phyloP scores from a whole-genome alignment of 257 asterid genomes.

The Przewalskia tangutica region DNA sequence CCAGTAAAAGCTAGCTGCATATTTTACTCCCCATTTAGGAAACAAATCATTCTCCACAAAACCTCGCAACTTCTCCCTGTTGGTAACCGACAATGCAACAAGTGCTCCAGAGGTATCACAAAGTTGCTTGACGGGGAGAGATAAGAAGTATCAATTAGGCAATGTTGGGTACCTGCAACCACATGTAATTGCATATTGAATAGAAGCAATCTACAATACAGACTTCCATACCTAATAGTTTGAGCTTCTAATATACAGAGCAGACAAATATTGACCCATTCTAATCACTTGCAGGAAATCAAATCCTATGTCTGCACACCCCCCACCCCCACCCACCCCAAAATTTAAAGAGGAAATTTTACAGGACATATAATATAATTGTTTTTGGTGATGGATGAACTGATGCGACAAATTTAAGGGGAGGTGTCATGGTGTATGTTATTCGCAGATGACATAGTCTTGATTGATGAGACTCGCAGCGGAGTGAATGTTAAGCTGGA shows the following conservation, averaged over 20 bases:
- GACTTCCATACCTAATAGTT: not conserved
- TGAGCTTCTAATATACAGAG: not conserved
- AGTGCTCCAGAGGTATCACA: constrained; percentile 63
- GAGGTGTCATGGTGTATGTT: too few species aligned
- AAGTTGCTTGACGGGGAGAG: constrained; percentile 76
- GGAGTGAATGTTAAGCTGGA: too few species aligned
- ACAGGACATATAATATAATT: not conserved
- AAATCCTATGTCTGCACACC: not conserved
- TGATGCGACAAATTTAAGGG: too few species aligned
- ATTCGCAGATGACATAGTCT: too few species aligned
- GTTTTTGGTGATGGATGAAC: too few species aligned
- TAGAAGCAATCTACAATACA: not conserved
- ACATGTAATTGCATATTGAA: not conserved
- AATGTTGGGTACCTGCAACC: constrained; percentile 63
- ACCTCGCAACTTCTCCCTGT: constrained; percentile 68
- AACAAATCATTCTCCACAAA: constrained; percentile 79
- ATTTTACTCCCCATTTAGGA: constrained; percentile 76
- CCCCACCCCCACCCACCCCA: not conserved
- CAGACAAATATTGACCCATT: not conserved
- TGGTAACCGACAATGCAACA: constrained; percentile 92
- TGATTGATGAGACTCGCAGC: too few species aligned
- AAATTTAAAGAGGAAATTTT: not conserved
- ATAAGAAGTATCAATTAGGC: constrained; percentile 67
- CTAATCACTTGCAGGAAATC: not conserved
- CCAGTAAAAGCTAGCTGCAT: constrained; percentile 74